These are phyloP conservation scores for Inonotus obliquus DNA, from an alignment of 1,284 basidiomycete species.

Conservation along the genomic window DNA sequence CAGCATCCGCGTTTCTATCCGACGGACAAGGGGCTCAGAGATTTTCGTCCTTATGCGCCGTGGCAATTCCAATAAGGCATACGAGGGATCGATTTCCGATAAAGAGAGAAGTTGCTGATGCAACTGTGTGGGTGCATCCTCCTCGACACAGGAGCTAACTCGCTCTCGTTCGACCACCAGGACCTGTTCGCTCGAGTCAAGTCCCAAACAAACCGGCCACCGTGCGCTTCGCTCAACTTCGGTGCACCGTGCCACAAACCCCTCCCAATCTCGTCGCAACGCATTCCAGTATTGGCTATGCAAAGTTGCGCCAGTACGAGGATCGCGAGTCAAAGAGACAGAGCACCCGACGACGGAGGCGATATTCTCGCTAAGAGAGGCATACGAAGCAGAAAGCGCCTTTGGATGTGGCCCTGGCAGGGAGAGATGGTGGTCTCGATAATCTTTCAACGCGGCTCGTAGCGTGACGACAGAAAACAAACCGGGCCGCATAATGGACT, in stretches of 20 bases:
- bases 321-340: slow-evolving; percentile 66
- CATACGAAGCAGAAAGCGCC: slow-evolving; percentile 55
- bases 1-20: slow-evolving; percentile 52
- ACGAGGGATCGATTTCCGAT: slow-evolving; percentile 38
- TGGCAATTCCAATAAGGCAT: slow-evolving; percentile 50
- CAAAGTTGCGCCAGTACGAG: slow-evolving; percentile 74
- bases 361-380: slow-evolving; percentile 71
- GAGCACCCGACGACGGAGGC: slow-evolving; percentile 84
- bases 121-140: slow-evolving; percentile 63
- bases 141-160: slow-evolving; percentile 53
- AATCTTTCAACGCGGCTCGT: slow-evolving; percentile 75
- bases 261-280: slow-evolving; percentile 89
- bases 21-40: slow-evolving; percentile 49
- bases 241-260: slow-evolving; percentile 83
- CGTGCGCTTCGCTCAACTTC: slow-evolving; percentile 82
- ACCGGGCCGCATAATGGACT: slow-evolving; percentile 80
- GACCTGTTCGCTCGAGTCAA: slow-evolving; percentile 43
- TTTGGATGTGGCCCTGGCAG: slow-evolving; percentile 54
- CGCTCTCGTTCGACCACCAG: slow-evolving; percentile 78
- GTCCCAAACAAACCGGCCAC: slow-evolving; percentile 72
- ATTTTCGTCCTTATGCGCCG: slow-evolving; percentile 57
- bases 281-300: slow-evolving; percentile 79
- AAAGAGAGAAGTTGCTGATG: slow-evolving; percentile 41
- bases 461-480: slow-evolving; percentile 82
- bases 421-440: slow-evolving; percentile 66